Conservation (phyloP, 2,329 filamentous ascomycete genomes). For the Calonectria crousiana region DNA sequence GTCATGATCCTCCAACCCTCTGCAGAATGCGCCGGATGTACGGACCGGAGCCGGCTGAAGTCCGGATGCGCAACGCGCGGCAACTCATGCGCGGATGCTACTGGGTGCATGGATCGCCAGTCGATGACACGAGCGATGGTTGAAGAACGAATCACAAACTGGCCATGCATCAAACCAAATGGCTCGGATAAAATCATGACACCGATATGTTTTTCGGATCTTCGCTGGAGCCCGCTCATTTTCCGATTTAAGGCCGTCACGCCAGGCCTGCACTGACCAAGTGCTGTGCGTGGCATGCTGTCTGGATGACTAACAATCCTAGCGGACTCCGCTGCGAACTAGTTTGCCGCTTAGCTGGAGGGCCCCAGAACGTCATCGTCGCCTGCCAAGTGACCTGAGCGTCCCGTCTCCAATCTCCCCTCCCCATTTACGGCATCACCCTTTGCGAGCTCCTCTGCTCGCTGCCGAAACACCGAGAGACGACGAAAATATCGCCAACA, state of each 20-base stretch:
- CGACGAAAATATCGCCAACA: conserved; percentile 50
- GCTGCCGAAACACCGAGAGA: background rate
- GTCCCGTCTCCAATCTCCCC: conserved; percentile 29
- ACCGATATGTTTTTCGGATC: background rate
- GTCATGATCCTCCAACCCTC: background rate
- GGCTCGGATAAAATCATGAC: background rate
- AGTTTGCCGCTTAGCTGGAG: conserved; percentile 6
- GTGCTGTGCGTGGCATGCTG: background rate
- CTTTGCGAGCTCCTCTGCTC: conserved; percentile 1
- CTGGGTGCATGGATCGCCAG: background rate
- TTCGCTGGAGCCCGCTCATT: background rate
- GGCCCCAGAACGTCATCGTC: conserved; percentile 41
- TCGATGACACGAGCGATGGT: background rate
- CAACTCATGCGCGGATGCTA: background rate
- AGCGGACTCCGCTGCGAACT: conserved; percentile 18
- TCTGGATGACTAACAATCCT: conserved; percentile 37
- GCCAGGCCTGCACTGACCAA: background rate
- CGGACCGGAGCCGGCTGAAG: conserved; percentile 37
- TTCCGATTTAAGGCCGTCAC: background rate
- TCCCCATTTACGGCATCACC: conserved; percentile 17
- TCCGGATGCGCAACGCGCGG: conserved; percentile 34
- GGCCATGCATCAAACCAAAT: background rate
- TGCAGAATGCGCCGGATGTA: conserved; percentile 26
- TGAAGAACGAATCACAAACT: background rate
- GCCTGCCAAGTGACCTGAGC: conserved; percentile 28